These are phyloP conservation scores for Cladosporium sp. DNA, from an alignment of 2,329 filamentous ascomycete genomes.

Conservation along the genomic window DNA sequence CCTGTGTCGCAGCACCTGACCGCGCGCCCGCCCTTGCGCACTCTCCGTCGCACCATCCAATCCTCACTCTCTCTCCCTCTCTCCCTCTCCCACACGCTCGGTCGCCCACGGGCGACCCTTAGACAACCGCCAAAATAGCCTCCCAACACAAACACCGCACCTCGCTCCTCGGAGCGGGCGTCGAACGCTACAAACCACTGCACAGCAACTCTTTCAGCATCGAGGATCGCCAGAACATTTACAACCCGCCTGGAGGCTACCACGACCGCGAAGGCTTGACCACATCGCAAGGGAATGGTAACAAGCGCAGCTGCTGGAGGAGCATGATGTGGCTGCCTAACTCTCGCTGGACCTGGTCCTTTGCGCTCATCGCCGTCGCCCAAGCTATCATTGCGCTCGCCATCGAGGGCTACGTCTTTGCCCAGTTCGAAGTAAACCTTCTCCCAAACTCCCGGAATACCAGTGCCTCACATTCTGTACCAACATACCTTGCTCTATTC, in stretches of 20 bases:
- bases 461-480: slow-evolving; percentile 67
- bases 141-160: slow-evolving; percentile 57
- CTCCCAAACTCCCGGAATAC: slow-evolving; percentile 30
- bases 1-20: slow-evolving; percentile 19
- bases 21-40: slow-evolving; percentile 11
- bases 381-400: slow-evolving; percentile 81
- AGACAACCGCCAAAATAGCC: slow-evolving; percentile 35
- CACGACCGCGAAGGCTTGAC: slow-evolving; percentile 56
- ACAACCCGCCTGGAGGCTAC: slow-evolving; percentile 43
- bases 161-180: slow-evolving; percentile 59
- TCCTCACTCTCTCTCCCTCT: neutral
- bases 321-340: slow-evolving; percentile 74
- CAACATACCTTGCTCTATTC: slow-evolving; percentile 93
- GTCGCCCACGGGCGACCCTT: slow-evolving; percentile 22
- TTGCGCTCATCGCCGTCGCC: slow-evolving; percentile 70
- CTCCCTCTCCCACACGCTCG: neutral
- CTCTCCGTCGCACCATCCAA: slow-evolving; percentile 11
- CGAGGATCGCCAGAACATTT: slow-evolving; percentile 26
- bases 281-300: slow-evolving; percentile 30
- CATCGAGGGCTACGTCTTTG: slow-evolving; percentile 91
- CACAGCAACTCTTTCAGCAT: slow-evolving; percentile 43
- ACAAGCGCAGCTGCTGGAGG: slow-evolving; percentile 21
- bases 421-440: slow-evolving; percentile 71
- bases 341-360: slow-evolving; percentile 85
- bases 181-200: slow-evolving; percentile 47